These are phyloP conservation scores for Talaromyces sp. DNA, from an alignment of 2,329 filamentous ascomycete species.

Conservation along the genomic window DNA sequence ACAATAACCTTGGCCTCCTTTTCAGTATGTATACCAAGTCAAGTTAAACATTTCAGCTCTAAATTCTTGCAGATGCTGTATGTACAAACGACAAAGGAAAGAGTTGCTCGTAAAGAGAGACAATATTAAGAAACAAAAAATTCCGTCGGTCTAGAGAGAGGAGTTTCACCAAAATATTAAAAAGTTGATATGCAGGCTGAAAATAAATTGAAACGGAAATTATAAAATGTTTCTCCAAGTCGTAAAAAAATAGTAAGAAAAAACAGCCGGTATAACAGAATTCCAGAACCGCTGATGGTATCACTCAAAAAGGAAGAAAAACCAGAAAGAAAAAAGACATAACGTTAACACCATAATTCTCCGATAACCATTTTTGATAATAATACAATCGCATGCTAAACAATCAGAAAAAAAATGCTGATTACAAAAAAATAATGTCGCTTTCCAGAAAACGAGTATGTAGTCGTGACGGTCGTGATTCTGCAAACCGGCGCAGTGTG, in stretches of 20 bases:
- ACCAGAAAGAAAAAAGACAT: not conserved
- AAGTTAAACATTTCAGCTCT: not conserved
- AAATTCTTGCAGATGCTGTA: not conserved
- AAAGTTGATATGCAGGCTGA: not conserved
- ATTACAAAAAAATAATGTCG: constrained; percentile 6
- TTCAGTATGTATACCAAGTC: not conserved
- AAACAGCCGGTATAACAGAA: constrained; percentile 7
- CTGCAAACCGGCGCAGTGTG: constrained; percentile 10
- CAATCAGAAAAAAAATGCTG: not conserved
- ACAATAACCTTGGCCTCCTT: not conserved
- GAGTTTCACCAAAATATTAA: not conserved
- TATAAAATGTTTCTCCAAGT: constrained; percentile 7
- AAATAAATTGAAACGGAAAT: not conserved
- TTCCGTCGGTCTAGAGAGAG: constrained; percentile 4
- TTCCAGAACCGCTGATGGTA: constrained; percentile 10
- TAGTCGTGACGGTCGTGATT: constrained; percentile 12
- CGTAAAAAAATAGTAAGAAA: not conserved
- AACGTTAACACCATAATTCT: not conserved
- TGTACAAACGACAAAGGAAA: not conserved
- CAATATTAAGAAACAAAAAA: constrained; percentile 19
- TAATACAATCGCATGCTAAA: not conserved
- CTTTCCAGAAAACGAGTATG: constrained; percentile 5
- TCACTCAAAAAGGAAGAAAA: constrained; percentile 5
- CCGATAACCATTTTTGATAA: not conserved
- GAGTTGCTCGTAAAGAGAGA: not conserved